Percentiles rank a stretch among this genome's conserved stretches.
These are phyloP conservation scores for Akebia trifoliata DNA, from an alignment of 164 flowering plant species.

Conservation along the genomic window DNA sequence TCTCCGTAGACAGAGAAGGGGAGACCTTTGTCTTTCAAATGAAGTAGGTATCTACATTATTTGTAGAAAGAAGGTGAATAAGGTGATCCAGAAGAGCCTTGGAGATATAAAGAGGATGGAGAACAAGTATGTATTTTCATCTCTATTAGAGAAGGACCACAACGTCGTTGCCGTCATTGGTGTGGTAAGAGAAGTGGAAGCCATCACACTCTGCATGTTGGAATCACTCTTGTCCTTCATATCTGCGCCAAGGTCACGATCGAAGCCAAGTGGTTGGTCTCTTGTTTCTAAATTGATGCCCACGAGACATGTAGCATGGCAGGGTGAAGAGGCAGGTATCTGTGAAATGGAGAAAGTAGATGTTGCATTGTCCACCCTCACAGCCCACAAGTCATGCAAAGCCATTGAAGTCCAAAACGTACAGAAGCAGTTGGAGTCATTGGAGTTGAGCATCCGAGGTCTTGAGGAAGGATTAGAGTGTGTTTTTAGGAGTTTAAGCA, in stretches of 20 bases:
- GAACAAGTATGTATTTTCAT: constrained; percentile 4
- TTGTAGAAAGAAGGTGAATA: constrained; percentile 11
- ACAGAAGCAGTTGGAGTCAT: constrained; percentile 9
- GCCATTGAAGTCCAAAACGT: constrained; percentile 14
- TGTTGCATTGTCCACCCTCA: constrained; percentile 11
- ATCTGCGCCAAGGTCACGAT: constrained; percentile 5
- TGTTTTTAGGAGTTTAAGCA: constrained; percentile 26
- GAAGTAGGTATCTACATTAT: background rate
- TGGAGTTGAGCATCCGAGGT: constrained; percentile 24
- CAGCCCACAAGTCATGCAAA: constrained; percentile 5
- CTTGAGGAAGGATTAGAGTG: constrained; percentile 29
- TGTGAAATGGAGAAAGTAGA: constrained; percentile 24
- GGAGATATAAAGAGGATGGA: constrained; percentile 1
- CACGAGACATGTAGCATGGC: constrained; percentile 11
- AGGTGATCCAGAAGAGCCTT: constrained; percentile 8
- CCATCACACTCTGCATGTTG: background rate
- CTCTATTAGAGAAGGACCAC: background rate
- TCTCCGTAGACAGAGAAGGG: constrained; percentile 5
- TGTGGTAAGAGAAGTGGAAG: constrained; percentile 13
- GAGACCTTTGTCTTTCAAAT: background rate
- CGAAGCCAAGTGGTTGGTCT: constrained; percentile 8
- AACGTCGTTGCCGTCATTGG: background rate
- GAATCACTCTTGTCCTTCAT: constrained; percentile 3
- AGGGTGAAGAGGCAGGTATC: constrained; percentile 7
- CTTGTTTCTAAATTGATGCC: constrained; percentile 23